A percentile compares a stretch with the other conserved stretches of the same genome.
phyloP scores from a whole-genome alignment of 805 yeast genomes.

The Nakazawaea ishiwadae region DNA sequence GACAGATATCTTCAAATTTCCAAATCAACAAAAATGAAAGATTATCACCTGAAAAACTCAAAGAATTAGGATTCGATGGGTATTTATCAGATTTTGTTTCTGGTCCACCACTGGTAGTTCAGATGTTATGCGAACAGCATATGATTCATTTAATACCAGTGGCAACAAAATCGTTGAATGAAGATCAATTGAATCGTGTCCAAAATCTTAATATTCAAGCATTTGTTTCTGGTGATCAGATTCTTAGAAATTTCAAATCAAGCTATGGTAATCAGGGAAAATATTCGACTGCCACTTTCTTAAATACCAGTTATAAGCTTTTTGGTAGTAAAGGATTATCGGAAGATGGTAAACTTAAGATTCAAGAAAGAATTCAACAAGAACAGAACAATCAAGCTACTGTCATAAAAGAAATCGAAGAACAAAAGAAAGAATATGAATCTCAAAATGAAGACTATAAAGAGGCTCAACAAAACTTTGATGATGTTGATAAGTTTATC shows the following conservation, averaged over 20 bases:
- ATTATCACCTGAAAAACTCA: constrained; percentile 29
- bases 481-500: constrained; percentile 9
- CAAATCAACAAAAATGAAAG: constrained; percentile 13
- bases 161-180: constrained; percentile 38
- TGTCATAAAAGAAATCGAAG: constrained; percentile 1
- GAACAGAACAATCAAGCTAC: constrained; percentile 8
- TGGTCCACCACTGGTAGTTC: constrained; percentile 71
- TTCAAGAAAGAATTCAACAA: constrained; percentile 1
- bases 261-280: constrained; percentile 58
- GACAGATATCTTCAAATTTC: constrained; percentile 32
- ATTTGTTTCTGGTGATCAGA: constrained; percentile 54
- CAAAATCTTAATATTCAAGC: constrained; percentile 39
- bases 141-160: constrained; percentile 59
- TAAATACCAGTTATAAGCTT: constrained; percentile 22
- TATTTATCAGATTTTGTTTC: constrained; percentile 62
- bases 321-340: constrained; percentile 29
- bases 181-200: constrained; percentile 29
- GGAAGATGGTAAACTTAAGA: constrained; percentile 19
- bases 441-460: constrained; percentile 13
- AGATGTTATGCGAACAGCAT: constrained; percentile 61
- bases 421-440: constrained; percentile 15
- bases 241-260: constrained; percentile 52
- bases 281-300: constrained; percentile 34
- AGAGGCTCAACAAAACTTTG: constrained; percentile 12
- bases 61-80: constrained; percentile 70